Conservation (phyloP, 176 grass and related monocot species). For the Carex parvula region DNA sequence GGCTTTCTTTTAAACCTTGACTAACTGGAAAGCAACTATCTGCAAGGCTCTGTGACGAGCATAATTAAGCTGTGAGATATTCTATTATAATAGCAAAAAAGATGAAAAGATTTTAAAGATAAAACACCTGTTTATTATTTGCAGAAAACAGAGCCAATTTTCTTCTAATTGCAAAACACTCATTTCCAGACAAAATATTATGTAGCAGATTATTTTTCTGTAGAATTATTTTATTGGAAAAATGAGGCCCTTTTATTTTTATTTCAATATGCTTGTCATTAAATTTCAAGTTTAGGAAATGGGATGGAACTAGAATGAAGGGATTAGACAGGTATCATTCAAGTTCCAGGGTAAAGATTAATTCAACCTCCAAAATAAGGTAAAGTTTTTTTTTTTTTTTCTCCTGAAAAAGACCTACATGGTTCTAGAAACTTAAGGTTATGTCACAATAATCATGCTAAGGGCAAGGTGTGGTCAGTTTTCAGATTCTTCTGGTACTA, state of each 20-base stretch:
- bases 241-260: background rate
- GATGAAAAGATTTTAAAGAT: background rate
- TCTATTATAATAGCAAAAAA: background rate
- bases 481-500: background rate
- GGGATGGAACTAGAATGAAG: background rate
- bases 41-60: constrained; percentile 66
- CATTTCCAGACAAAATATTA: background rate
- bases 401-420: background rate
- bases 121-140: background rate
- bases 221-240: background rate
- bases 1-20: constrained; percentile 61
- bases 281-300: background rate
- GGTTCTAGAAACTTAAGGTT: background rate
- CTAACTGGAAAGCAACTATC: constrained; percentile 94
- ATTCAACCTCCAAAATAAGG: background rate
- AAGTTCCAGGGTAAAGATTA: background rate
- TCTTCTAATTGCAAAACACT: background rate
- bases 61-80: constrained; percentile 9
- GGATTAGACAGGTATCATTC: background rate
- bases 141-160: background rate
- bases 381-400: background rate
- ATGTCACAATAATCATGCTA: background rate
- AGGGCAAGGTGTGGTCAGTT: background rate
- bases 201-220: background rate
- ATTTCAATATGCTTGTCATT: background rate